Conservation (phyloP, 805 yeast genomes). For the Barnettozyma salicaria region DNA sequence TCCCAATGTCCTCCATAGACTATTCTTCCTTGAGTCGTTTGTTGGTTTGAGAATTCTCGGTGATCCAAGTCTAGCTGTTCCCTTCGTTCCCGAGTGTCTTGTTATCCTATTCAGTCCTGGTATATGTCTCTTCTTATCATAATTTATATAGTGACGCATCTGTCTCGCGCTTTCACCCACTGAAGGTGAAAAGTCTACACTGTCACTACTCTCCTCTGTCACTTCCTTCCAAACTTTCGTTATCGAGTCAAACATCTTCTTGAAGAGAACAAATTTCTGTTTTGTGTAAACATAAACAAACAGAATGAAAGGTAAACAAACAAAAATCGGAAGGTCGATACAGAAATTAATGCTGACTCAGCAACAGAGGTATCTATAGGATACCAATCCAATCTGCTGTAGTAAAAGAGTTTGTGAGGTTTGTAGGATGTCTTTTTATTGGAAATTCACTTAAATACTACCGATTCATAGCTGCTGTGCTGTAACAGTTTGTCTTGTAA, state of each 20-base stretch:
- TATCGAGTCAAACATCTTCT: conserved; percentile 18
- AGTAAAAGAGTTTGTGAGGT: too few relatives aligned
- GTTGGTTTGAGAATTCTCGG: conserved; percentile 20
- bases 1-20: conserved; percentile 19
- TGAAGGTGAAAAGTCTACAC: conserved; percentile 14
- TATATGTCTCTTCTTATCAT: conserved; percentile 10
- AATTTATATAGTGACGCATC: conserved; percentile 15
- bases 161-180: conserved; percentile 3
- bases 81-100: conserved; percentile 1
- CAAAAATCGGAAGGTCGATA: too few relatives aligned
- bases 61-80: conserved; percentile 10
- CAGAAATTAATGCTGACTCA: too few relatives aligned
- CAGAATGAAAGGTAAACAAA: neutral
- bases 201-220: conserved; percentile 14
- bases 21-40: conserved; percentile 13
- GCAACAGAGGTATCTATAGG: too few relatives aligned
- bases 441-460: too few relatives aligned
- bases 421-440: too few relatives aligned
- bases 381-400: too few relatives aligned
- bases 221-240: conserved; percentile 23
- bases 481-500: too few relatives aligned
- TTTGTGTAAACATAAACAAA: neutral
- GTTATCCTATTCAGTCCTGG: conserved; percentile 9
- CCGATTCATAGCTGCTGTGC: too few relatives aligned
- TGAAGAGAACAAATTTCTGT: neutral